Percentiles rank a stretch among this genome's conserved stretches.
phyloP scores from a whole-genome alignment of 2,329 filamentous ascomycete genomes.

The Trichoderma asperellum region DNA sequence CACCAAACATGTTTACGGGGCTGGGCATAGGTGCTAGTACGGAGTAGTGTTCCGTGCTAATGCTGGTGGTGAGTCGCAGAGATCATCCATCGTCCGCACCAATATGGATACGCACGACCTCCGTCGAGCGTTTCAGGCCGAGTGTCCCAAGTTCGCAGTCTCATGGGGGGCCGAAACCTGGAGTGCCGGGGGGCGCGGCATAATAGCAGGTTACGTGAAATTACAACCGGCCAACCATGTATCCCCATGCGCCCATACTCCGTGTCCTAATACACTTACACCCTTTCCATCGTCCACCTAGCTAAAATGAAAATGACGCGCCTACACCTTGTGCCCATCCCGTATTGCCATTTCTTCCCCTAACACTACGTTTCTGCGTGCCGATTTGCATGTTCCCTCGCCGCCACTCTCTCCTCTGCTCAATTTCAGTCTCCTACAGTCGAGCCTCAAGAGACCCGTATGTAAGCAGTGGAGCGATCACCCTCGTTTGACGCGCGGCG shows the following conservation, averaged over 20 bases:
- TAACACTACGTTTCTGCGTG: slow-evolving; percentile 14
- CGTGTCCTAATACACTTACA: slow-evolving; percentile 20
- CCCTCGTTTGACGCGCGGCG: slow-evolving; percentile 27
- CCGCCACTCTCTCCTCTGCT: slow-evolving; percentile 21
- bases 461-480: slow-evolving; percentile 25
- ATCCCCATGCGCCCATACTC: slow-evolving; percentile 11
- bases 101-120: slow-evolving; percentile 20
- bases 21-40: neutral
- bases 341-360: slow-evolving; percentile 15
- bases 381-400: slow-evolving; percentile 18
- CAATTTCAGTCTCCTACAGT: slow-evolving; percentile 4
- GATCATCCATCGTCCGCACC: slow-evolving; percentile 17
- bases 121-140: slow-evolving; percentile 26
- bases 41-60: neutral
- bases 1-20: neutral
- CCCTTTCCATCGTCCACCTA: slow-evolving; percentile 19
- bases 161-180: slow-evolving; percentile 24
- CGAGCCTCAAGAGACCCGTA: slow-evolving; percentile 16
- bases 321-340: slow-evolving; percentile 17
- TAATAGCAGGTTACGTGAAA: slow-evolving; percentile 15
- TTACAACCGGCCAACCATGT: slow-evolving; percentile 19
- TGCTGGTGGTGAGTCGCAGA: neutral
- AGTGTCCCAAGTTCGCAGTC: slow-evolving; percentile 10
- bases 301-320: slow-evolving; percentile 28
- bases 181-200: slow-evolving; percentile 19